A percentile compares a stretch with the other conserved stretches of the same genome.
Conservation (phyloP, 2,329 filamentous ascomycete genomes). For the Diaporthe citrichinensis region DNA sequence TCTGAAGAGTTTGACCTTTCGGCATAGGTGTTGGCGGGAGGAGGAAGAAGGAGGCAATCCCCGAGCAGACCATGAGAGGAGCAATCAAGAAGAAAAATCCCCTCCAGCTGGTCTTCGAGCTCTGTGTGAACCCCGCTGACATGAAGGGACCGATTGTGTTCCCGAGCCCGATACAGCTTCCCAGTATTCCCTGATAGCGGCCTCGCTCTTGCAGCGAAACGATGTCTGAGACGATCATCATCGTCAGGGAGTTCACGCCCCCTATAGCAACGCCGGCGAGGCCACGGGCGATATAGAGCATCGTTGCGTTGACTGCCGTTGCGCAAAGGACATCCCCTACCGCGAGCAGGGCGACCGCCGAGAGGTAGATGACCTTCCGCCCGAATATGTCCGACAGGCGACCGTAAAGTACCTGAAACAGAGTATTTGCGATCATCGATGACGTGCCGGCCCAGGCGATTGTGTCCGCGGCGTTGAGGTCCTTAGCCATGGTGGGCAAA, state of each 20-base stretch:
- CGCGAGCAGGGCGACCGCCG: slow-evolving; percentile 48
- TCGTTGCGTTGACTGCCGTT: slow-evolving; percentile 49
- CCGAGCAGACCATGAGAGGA: slow-evolving; percentile 59
- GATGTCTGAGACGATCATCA: slow-evolving; percentile 57
- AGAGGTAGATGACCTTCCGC: slow-evolving; percentile 51
- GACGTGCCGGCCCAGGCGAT: slow-evolving; percentile 55
- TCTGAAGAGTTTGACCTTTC: slow-evolving; percentile 58
- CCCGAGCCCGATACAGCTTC: slow-evolving; percentile 58
- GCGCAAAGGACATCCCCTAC: slow-evolving; percentile 52
- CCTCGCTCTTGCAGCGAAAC: slow-evolving; percentile 53
- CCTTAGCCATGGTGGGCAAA: slow-evolving; percentile 54
- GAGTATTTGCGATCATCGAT: slow-evolving; percentile 54
- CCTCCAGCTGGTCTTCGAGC: slow-evolving; percentile 40
- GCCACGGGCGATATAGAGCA: slow-evolving; percentile 54
- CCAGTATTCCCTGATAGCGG: slow-evolving; percentile 55
- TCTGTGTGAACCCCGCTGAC: slow-evolving; percentile 59
- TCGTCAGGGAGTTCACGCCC: slow-evolving; percentile 52
- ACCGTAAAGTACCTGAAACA: slow-evolving; percentile 54
- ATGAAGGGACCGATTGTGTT: slow-evolving; percentile 63
- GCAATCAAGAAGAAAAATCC: slow-evolving; percentile 61
- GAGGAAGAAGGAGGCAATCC: slow-evolving; percentile 57
- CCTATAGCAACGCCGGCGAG: slow-evolving; percentile 54
- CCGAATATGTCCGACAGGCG: slow-evolving; percentile 56
- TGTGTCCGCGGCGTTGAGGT: slow-evolving; percentile 50
- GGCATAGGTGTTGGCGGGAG: slow-evolving; percentile 61